A percentile compares a stretch with the other conserved stretches of the same genome.
phyloP scores from a whole-genome alignment of 129 eudicot genomes.

The Erigeron canadensis region DNA sequence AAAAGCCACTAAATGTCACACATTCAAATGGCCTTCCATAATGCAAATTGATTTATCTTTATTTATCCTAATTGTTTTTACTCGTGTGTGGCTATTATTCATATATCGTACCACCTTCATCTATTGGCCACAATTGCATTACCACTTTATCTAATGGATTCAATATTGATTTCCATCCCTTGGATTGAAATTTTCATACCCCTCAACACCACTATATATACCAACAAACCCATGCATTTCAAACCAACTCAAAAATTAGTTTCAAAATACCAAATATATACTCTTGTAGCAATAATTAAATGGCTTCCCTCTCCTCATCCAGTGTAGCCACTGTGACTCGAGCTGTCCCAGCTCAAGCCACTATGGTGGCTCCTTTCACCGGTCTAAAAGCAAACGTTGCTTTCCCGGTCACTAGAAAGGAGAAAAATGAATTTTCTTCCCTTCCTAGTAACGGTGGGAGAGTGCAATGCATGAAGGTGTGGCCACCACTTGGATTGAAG shows the following conservation, averaged over 20 bases:
- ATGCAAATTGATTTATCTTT: constrained; percentile 26
- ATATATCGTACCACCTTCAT: constrained; percentile 33
- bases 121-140: constrained; percentile 31
- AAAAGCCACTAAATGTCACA: constrained; percentile 20
- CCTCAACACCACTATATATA: constrained; percentile 23
- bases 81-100: constrained; percentile 31
- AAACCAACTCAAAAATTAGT: constrained; percentile 8
- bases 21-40: constrained; percentile 22
- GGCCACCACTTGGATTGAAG: constrained; percentile 61
- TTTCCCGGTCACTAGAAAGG: constrained; percentile 44
- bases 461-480: constrained; percentile 67
- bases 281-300: neutral
- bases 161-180: constrained; percentile 27
- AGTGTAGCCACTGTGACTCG: constrained; percentile 36
- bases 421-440: constrained; percentile 35
- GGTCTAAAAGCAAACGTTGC: constrained; percentile 47
- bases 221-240: constrained; percentile 15
- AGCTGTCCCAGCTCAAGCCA: constrained; percentile 43
- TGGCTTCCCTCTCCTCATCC: constrained; percentile 44
- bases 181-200: constrained; percentile 9
- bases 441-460: constrained; percentile 51
- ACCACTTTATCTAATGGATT: constrained; percentile 13
- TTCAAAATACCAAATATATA: neutral
- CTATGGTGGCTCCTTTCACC: constrained; percentile 51
- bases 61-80: constrained; percentile 22